A percentile compares a stretch with the other conserved stretches of the same genome.
Evolutionary conservation across 805 yeast genomes (phyloP).

Genomic region (Phaffomyces thermotolerans): DNA sequence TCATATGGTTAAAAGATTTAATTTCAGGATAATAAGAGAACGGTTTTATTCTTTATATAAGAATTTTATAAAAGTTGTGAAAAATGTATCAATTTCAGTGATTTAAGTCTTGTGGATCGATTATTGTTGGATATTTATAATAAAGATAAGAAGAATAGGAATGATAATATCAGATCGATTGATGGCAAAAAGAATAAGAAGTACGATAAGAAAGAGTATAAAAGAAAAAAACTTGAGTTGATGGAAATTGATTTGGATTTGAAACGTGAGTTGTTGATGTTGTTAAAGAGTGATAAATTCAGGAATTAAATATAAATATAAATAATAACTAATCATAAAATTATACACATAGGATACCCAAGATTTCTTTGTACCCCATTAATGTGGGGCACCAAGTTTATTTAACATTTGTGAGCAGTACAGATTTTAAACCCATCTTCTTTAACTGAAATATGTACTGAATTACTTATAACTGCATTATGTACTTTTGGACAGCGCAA

Average conservation of each 20-base stretch:
- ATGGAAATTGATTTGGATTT: constrained; percentile 9
- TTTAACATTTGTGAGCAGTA: too few species aligned
- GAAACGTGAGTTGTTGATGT: constrained; percentile 5
- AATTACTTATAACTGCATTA: too few species aligned
- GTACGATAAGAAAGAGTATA: background rate
- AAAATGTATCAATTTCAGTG: background rate
- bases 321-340: too few species aligned
- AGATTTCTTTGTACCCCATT: too few species aligned
- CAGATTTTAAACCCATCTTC: too few species aligned
- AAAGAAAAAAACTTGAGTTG: background rate
- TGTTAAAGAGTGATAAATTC: background rate
- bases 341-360: too few species aligned
- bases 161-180: background rate
- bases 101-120: background rate
- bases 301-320: too few species aligned
- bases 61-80: background rate
- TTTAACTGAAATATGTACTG: too few species aligned
- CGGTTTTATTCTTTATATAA: constrained; percentile 6
- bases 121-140: constrained; percentile 1
- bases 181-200: background rate
- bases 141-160: background rate
- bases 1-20: background rate
- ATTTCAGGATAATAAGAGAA: constrained; percentile 4
- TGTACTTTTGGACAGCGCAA: too few species aligned
- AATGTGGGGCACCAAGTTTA: too few species aligned